Percentiles rank a stretch among this genome's conserved stretches.
phyloP scores from a whole-genome alignment of 306 rosid genomes.

The Dryas drummondii region DNA sequence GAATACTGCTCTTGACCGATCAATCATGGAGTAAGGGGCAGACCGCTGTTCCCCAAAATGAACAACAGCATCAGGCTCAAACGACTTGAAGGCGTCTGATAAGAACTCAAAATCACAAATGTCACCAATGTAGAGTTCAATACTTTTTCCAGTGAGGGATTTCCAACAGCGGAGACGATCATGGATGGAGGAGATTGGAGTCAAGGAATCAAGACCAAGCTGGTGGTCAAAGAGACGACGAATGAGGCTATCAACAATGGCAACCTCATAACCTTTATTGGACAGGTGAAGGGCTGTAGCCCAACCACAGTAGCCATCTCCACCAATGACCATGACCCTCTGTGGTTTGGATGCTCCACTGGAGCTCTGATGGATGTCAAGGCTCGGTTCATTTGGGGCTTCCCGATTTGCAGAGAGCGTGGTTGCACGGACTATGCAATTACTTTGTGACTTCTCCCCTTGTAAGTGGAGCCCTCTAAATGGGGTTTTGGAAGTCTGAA shows the following conservation, averaged over 20 bases:
- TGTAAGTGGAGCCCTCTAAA: conserved; percentile 45
- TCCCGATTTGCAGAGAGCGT: conserved; percentile 55
- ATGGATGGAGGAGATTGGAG: conserved; percentile 87
- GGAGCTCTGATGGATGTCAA: conserved; percentile 28
- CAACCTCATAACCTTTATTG: conserved; percentile 87
- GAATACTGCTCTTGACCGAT: conserved; percentile 85
- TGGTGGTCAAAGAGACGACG: conserved; percentile 93
- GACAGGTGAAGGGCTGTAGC: conserved; percentile 97
- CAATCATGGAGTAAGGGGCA: conserved; percentile 96
- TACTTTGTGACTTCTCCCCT: conserved; percentile 39
- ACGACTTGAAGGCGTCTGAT: conserved; percentile 74
- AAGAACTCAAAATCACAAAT: conserved; percentile 94
- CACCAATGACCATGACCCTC: conserved; percentile 89
- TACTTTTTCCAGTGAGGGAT: conserved; percentile 72
- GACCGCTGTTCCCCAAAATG: conserved; percentile 97
- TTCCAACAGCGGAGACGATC: conserved; percentile 77
- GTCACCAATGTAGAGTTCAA: conserved; percentile 85
- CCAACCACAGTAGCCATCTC: conserved; percentile 99
- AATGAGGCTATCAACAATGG: conserved; percentile 85
- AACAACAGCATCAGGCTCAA: conserved; percentile 89
- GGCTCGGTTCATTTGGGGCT: conserved; percentile 51
- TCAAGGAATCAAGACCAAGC: conserved; percentile 80
- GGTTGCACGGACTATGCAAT: conserved; percentile 41
- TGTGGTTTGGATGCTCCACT: conserved; percentile 55
- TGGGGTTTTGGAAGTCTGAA: conserved; percentile 41